Evolutionary conservation across 805 yeast genomes (phyloP).

Genomic region (Ogataea siamensis): DNA sequence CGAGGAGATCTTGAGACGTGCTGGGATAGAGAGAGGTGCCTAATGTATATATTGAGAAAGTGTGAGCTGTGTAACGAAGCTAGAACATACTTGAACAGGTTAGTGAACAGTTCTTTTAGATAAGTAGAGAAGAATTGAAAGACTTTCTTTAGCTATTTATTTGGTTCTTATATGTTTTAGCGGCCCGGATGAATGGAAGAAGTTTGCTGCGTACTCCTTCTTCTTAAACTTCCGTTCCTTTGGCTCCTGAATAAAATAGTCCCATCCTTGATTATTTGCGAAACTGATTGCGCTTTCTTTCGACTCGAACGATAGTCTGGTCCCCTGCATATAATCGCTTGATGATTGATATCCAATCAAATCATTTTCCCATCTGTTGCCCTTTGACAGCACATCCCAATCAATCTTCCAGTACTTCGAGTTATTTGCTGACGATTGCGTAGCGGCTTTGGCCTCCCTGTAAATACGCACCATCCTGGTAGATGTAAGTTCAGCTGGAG

Average conservation of each 20-base stretch:
- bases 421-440: slow-evolving; percentile 65
- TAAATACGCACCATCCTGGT: slow-evolving; percentile 70
- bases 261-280: slow-evolving; percentile 86
- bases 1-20: slow-evolving; percentile 52
- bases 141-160: slow-evolving; percentile 30
- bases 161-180: slow-evolving; percentile 81
- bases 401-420: slow-evolving; percentile 68
- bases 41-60: slow-evolving; percentile 9
- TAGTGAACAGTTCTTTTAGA: not conserved
- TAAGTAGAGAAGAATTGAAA: not conserved
- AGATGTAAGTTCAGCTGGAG: slow-evolving; percentile 62
- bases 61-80: not conserved
- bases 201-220: slow-evolving; percentile 74
- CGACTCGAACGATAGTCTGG: slow-evolving; percentile 68
- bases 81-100: not conserved
- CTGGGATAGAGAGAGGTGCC: slow-evolving; percentile 21
- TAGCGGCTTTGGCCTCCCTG: slow-evolving; percentile 75
- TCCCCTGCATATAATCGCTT: slow-evolving; percentile 79
- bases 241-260: slow-evolving; percentile 79
- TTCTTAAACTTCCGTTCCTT: slow-evolving; percentile 67
- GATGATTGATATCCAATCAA: slow-evolving; percentile 81
- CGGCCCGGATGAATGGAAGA: slow-evolving; percentile 64
- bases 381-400: slow-evolving; percentile 77
- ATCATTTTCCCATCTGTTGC: slow-evolving; percentile 87
- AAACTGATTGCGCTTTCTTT: slow-evolving; percentile 76